Conservation (phyloP, 2,329 filamentous ascomycete genomes). For the Botrytis paeoniae region DNA sequence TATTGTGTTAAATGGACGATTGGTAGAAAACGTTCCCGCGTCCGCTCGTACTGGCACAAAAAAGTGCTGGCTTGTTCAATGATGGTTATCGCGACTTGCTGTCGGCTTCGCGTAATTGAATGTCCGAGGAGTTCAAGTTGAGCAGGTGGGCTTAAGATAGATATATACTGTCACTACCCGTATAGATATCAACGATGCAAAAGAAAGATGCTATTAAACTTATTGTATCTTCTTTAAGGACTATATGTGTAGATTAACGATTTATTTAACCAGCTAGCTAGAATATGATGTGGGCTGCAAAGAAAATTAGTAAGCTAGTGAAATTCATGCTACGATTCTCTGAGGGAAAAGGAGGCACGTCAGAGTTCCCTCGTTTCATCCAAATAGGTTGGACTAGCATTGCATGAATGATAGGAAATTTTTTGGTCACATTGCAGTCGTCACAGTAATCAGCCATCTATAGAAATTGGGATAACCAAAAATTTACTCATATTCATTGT, state of each 20-base stretch:
- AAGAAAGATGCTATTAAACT: background rate
- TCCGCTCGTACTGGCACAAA: background rate
- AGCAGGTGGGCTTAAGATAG: background rate
- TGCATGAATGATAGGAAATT: background rate
- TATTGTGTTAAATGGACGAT: background rate
- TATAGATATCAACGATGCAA: background rate
- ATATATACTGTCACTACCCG: background rate
- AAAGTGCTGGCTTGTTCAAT: constrained; percentile 5
- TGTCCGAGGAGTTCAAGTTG: constrained; percentile 6
- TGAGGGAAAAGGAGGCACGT: background rate
- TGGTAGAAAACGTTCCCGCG: background rate
- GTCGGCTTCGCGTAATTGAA: constrained; percentile 17
- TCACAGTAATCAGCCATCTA: background rate
- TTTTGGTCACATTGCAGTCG: background rate
- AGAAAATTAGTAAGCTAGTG: background rate
- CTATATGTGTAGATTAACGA: background rate
- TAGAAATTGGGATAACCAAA: constrained; percentile 14
- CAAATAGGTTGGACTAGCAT: background rate
- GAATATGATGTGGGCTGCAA: background rate
- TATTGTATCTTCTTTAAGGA: background rate
- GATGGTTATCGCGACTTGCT: constrained; percentile 1
- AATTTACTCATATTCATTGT: constrained; percentile 22
- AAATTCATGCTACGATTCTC: background rate
- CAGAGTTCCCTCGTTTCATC: background rate
- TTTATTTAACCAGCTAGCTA: background rate